A percentile compares a stretch with the other conserved stretches of the same genome.
These are phyloP conservation scores for Plectosphaerella cucumerina DNA, from an alignment of 2,329 filamentous ascomycete species.

Conservation along the genomic window DNA sequence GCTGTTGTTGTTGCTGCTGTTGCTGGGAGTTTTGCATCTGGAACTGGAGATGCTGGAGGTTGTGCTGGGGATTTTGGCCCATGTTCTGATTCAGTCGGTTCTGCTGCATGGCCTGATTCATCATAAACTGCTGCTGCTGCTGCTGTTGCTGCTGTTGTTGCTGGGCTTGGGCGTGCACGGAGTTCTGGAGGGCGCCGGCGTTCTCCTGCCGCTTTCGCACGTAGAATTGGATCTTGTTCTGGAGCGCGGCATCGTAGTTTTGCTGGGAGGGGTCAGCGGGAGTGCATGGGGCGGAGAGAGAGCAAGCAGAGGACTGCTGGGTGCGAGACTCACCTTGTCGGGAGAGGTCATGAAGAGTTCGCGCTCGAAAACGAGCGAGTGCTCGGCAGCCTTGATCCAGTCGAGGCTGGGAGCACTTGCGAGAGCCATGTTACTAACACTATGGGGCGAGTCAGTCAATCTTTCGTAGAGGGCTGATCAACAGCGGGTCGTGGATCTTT, in stretches of 20 bases:
- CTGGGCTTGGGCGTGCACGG: constrained; percentile 37
- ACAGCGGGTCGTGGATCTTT: no score
- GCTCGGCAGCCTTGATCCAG: constrained; percentile 33
- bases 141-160: constrained; percentile 32
- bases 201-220: constrained; percentile 47
- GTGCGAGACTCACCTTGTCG: constrained; percentile 38
- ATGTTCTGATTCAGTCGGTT: constrained; percentile 47
- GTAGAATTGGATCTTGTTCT: constrained; percentile 41
- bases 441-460: constrained; percentile 17
- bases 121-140: constrained; percentile 40
- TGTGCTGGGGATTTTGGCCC: constrained; percentile 45
- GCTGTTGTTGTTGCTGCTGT: constrained; percentile 43
- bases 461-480: no score
- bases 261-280: constrained; percentile 29
- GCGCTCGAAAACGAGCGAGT: constrained; percentile 43
- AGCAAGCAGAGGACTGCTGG: no score
- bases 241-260: constrained; percentile 45
- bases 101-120: constrained; percentile 44
- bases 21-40: constrained; percentile 53
- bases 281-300: constrained; percentile 1
- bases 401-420: constrained; percentile 35
- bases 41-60: constrained; percentile 55
- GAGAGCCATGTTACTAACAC: constrained; percentile 48
- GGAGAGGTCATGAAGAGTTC: constrained; percentile 39
- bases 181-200: constrained; percentile 43